Base-by-base conservation (phyloP, 768 basidiomycete species). In the Heimioporus sp. region DNA sequence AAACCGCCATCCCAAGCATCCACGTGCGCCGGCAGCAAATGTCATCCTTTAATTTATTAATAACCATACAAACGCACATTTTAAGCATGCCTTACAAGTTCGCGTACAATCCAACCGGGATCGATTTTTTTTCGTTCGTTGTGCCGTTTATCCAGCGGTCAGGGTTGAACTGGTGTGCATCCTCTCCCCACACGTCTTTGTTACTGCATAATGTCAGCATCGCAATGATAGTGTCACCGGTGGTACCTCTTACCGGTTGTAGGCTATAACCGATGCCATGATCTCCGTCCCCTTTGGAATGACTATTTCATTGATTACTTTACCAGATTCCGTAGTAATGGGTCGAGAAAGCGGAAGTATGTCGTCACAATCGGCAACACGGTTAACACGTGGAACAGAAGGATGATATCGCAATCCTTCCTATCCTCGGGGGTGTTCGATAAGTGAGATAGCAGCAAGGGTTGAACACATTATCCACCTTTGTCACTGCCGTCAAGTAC, bases 381-480 rank as follows among this genome's bases (percentile, higher is more conserved):
- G 11, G 11, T 35, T 35, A 15, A 35, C 10, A 11, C 15, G 34
- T 4, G 34, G 34, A 35, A 35, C 15, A 11, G 15, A 11, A 11
- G 34, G 34, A 15, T 35, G 73, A 49, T 67, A 76, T 42, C 80
- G 69, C 52, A 80, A 63, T 0, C 71, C 67, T 63, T 80, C 28
- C 42, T 43, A n/a, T 24, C 16, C 16, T 10, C n/a, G 11, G 2
- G 4, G 6, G 3, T 13, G n/a, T 15, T 30, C 7, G 15, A n/a
- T 31, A n/a, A 28, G 21, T 24, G 21, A 5, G 21, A 24, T 2
- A 43, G 13, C 4, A 30, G 28, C 12, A 35, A 35, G 34, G 5
- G 10, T 15, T 35, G 15, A 15, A 15, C 3, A 15, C 21, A 31
- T 16, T 20, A 40, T 31, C n/a, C 5, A 48, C 47, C 58, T 59